Base-by-base conservation (phyloP, 176 grass and related monocot genomes). In the Musa beccarii region DNA sequence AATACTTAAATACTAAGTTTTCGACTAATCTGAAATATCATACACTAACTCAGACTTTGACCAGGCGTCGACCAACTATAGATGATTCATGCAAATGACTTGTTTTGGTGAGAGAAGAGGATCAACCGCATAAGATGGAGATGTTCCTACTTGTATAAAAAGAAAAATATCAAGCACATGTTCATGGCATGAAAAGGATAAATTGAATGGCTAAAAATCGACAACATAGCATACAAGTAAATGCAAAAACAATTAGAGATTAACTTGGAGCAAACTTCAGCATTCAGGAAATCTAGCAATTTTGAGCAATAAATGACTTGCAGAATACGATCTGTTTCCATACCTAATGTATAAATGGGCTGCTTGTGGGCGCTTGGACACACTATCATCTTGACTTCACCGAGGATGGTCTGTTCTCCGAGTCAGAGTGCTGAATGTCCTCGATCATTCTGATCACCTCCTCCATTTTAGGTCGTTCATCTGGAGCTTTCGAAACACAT, bases 381-480 rank as follows among this genome's bases (percentile, higher is more conserved):
- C 28, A 59, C 54, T 91, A 68, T 5, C 73, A 83, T 67, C 59
- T 69, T 19, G 69, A 73, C 53, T 65, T 89, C 53, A 86, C 86
- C 54, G 76, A 78, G n/a, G 90, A 89, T 8, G 79, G 85, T 25
- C 78, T 71, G 8, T 85, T 78, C 68, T 81, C 90, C 0, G 94
- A 89, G 65, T 84, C 85, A 11, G 84, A 81, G 75, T 68, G 77
- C 20, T 84, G 79, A 79, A 99, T 79, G 9, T 82, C 95, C 43
- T 62, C 22, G 2, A 94, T 94, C 91, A 83, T 87, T 56, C 79
- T 84, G 75, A 92, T 82, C 75, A 94, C 91, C 72, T 94, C 95
- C 3, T 99, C 91, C 86, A 99, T 99, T 28, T 78, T 94, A 0
- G 88, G 95, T 66, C 95, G 84, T 81, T 88, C 85, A 5, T 99